Percentiles rank a stretch among this genome's conserved stretches.
These are phyloP conservation scores for Rutstroemia sp. DNA, from an alignment of 2,329 filamentous ascomycete species.

Conservation along the genomic window DNA sequence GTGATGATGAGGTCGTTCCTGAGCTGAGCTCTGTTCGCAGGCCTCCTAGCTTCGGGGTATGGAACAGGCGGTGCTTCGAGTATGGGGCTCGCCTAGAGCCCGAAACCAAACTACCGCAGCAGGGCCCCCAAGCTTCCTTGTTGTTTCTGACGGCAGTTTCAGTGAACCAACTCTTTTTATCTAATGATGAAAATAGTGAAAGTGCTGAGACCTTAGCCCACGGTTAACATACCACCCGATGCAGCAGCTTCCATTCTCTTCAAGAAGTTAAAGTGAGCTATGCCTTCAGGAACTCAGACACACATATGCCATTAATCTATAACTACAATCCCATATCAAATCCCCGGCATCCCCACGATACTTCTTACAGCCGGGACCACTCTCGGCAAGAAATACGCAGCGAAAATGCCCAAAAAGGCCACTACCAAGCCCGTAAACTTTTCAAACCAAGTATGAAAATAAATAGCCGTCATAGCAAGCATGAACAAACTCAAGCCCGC, in stretches of 20 bases:
- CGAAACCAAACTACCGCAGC: too few relatives aligned
- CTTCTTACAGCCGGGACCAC: slow-evolving; percentile 35
- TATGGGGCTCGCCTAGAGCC: too few relatives aligned
- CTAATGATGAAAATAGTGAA: not conserved
- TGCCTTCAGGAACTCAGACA: not conserved
- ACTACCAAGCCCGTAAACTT: slow-evolving; percentile 54
- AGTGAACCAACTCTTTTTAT: too few relatives aligned
- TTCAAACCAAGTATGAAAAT: slow-evolving; percentile 98
- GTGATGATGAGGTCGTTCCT: too few relatives aligned
- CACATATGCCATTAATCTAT: not conserved
- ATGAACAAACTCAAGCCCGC: slow-evolving; percentile 80
- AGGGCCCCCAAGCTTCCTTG: not conserved
- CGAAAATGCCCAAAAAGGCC: slow-evolving; percentile 40
- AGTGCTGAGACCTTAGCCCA: not conserved
- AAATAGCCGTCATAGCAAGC: slow-evolving; percentile 96
- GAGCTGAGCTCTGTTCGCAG: too few relatives aligned
- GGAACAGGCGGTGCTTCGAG: too few relatives aligned
- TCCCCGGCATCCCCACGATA: slow-evolving; percentile 38
- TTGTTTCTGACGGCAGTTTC: not conserved
- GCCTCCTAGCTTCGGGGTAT: too few relatives aligned
- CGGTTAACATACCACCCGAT: not conserved
- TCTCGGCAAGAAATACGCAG: slow-evolving; percentile 44
- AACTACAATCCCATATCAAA: slow-evolving; percentile 11
- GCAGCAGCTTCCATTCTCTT: not conserved
- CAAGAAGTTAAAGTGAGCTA: not conserved